A percentile compares a stretch with the other conserved stretches of the same genome.
Evolutionary conservation across 805 yeast species (phyloP).

Genomic region (Monosporozyma aerobia): DNA sequence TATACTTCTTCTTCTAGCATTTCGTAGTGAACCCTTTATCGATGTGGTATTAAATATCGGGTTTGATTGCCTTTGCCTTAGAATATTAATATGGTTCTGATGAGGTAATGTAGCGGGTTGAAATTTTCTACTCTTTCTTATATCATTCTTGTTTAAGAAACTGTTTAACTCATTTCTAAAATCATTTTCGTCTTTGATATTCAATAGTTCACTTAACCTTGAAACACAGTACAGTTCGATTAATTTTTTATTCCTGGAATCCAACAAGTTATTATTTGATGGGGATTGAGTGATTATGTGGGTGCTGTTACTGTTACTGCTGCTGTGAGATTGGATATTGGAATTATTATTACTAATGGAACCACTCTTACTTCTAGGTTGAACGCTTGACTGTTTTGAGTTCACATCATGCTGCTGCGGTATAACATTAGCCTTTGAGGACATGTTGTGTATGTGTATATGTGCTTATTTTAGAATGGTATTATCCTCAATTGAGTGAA

Average conservation of each 20-base stretch:
- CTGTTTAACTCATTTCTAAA: slow-evolving; percentile 32
- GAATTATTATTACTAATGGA: background rate
- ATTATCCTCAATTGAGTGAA: background rate
- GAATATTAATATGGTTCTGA: background rate
- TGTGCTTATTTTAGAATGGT: background rate
- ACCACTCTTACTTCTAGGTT: background rate
- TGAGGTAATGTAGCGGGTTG: slow-evolving; percentile 26
- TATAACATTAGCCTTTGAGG: background rate
- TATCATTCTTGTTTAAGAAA: slow-evolving; percentile 45
- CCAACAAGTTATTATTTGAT: slow-evolving; percentile 31
- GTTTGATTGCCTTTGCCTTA: background rate
- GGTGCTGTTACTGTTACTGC: background rate
- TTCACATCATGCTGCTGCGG: background rate
- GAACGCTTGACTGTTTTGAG: background rate
- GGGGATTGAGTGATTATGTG: background rate
- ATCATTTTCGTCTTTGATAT: slow-evolving; percentile 34
- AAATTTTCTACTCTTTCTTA: slow-evolving; percentile 38
- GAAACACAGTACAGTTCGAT: slow-evolving; percentile 56
- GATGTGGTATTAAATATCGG: background rate
- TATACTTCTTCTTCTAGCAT: slow-evolving; percentile 1
- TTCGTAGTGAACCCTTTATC: background rate
- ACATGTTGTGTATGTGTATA: background rate
- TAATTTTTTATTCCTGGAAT: slow-evolving; percentile 46
- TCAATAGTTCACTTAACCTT: slow-evolving; percentile 37
- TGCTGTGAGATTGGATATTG: background rate